These are phyloP conservation scores for Hypomontagnella submonticulosa DNA, from an alignment of 495 filamentous ascomycete species.

Conservation along the genomic window DNA sequence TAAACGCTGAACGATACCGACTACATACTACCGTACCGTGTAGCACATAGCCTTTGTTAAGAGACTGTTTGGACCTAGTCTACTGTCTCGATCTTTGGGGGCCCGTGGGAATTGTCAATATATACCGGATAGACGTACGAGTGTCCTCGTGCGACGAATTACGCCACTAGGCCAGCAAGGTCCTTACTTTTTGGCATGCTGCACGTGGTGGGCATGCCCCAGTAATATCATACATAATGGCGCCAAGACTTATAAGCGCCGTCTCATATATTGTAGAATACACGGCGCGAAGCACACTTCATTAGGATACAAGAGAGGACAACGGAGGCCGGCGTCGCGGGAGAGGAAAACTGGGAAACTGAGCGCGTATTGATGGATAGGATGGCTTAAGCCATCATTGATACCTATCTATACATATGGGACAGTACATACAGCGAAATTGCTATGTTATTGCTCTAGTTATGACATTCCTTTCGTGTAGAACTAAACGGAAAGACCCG, in stretches of 20 bases:
- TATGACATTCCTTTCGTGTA: too few species aligned
- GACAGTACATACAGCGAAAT: slow-evolving; percentile 20
- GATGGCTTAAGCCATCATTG: background rate
- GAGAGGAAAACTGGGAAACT: background rate
- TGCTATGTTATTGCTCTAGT: background rate
- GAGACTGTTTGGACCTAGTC: background rate
- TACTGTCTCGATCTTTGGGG: background rate
- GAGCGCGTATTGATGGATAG: background rate
- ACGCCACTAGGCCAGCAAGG: slow-evolving; percentile 30
- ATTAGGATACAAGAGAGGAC: slow-evolving; percentile 9
- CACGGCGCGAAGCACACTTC: slow-evolving; percentile 30
- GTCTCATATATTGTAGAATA: slow-evolving; percentile 22
- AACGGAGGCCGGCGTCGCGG: slow-evolving; percentile 3
- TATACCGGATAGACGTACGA: too few species aligned
- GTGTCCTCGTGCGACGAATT: background rate
- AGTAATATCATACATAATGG: slow-evolving; percentile 2
- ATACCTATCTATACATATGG: slow-evolving; percentile 11
- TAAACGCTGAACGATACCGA: slow-evolving; percentile 29
- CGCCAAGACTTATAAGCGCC: slow-evolving; percentile 2
- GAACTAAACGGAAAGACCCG: too few species aligned
- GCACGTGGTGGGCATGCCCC: background rate
- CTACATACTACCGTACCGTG: too few species aligned
- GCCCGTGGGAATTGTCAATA: too few species aligned
- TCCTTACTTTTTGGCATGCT: slow-evolving; percentile 21
- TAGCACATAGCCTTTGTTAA: too few species aligned